Conservation (phyloP, 306 rosid species). For the Prunus mongolica region DNA sequence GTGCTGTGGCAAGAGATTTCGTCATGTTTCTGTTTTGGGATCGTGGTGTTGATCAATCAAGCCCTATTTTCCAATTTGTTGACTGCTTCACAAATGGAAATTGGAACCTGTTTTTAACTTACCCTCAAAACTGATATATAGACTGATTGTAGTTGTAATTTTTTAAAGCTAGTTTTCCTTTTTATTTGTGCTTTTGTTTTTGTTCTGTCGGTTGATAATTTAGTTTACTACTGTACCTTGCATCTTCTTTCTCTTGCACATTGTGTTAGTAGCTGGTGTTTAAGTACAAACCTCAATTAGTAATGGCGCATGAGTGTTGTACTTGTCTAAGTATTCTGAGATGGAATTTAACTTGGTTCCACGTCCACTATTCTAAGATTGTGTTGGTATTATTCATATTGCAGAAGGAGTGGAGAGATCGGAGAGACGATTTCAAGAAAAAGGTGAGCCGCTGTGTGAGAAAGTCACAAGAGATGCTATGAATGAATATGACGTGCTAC, state of each 20-base stretch:
- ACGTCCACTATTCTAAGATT: neutral
- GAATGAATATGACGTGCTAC: conserved; percentile 22
- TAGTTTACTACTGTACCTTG: neutral
- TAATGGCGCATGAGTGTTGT: neutral
- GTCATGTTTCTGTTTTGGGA: neutral
- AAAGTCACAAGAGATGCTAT: conserved; percentile 59
- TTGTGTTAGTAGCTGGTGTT: neutral
- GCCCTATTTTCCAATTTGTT: neutral
- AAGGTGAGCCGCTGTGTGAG: conserved; percentile 93
- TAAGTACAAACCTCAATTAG: neutral
- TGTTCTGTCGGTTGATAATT: neutral
- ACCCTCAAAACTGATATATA: neutral
- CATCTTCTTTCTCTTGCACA: neutral
- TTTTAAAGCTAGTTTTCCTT: neutral
- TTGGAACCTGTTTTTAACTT: neutral
- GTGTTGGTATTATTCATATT: conserved; percentile 16
- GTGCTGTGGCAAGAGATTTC: too few species aligned
- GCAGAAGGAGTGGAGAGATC: conserved; percentile 98
- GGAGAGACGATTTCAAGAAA: conserved; percentile 93
- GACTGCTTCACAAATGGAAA: neutral
- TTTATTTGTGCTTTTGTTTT: neutral
- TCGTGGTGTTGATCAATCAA: neutral
- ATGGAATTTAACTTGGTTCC: neutral
- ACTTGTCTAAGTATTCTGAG: neutral
- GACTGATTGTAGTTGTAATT: neutral